Evolutionary conservation across 75 land plant genomes (phyloP).

Genomic region (Sequoiadendron giganteum): DNA sequence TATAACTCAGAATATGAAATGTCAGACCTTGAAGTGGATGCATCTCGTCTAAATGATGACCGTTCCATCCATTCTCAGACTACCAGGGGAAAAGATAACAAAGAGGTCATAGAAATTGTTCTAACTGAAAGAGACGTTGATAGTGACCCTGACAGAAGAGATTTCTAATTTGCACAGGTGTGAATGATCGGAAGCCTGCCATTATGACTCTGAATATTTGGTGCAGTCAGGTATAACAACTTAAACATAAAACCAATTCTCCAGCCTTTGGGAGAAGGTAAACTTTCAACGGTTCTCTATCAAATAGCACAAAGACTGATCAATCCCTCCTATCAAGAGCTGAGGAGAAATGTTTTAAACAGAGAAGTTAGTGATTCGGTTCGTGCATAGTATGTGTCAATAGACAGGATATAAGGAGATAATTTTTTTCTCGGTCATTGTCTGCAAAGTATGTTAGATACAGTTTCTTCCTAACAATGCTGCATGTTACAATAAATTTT

Average conservation of each 20-base stretch:
- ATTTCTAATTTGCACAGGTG: slow-evolving; percentile 7
- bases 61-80: neutral
- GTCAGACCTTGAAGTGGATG: slow-evolving; percentile 13
- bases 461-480: neutral
- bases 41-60: neutral
- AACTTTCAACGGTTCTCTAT: neutral
- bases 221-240: neutral
- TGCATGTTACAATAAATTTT: neutral
- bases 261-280: neutral
- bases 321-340: neutral
- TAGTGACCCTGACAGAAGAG: neutral
- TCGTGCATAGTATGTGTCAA: neutral
- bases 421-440: neutral
- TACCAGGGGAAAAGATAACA: neutral
- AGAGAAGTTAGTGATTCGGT: neutral
- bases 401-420: neutral
- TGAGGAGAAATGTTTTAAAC: neutral
- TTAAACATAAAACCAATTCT: neutral
- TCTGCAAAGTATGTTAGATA: neutral
- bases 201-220: neutral
- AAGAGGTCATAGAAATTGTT: neutral
- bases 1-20: slow-evolving; percentile 13
- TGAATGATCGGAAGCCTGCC: neutral
- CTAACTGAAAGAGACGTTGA: neutral
- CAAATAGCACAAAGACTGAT: neutral